A percentile compares a stretch with the other conserved stretches of the same genome.
These are phyloP conservation scores for Diaporthe amygdali DNA, from an alignment of 2,329 filamentous ascomycete species.

Conservation along the genomic window DNA sequence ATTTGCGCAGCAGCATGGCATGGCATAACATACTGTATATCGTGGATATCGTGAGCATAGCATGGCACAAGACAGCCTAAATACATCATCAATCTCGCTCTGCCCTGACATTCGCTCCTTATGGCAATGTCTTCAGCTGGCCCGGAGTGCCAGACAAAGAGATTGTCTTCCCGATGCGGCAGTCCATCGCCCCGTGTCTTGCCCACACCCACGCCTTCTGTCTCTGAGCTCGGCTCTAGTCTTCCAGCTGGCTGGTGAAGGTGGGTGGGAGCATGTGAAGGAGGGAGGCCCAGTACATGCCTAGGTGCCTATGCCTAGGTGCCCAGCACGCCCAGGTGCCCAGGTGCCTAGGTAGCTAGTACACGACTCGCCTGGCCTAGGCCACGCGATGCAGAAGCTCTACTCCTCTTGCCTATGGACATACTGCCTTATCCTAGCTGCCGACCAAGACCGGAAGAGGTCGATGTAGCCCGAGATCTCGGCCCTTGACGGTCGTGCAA, in stretches of 20 bases:
- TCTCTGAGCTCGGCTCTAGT: not conserved
- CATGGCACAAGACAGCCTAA: not conserved
- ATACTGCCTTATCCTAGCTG: not conserved
- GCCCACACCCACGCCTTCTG: not conserved
- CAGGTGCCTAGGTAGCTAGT: too few species aligned
- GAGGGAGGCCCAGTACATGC: not conserved
- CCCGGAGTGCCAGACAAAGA: conserved; percentile 14
- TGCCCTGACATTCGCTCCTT: not conserved
- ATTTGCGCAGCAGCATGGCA: not conserved
- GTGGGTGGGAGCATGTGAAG: not conserved
- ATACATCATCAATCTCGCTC: not conserved
- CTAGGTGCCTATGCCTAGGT: too few species aligned
- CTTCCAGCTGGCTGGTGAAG: not conserved
- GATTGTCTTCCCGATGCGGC: conserved; percentile 14
- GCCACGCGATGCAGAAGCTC: not conserved
- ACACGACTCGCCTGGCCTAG: not conserved
- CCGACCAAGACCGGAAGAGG: not conserved
- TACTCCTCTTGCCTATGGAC: not conserved
- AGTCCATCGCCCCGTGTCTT: not conserved
- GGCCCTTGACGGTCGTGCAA: not conserved
- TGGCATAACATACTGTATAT: not conserved
- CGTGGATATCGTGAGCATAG: not conserved
- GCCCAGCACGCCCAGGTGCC: too few species aligned
- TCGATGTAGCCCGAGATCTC: conserved; percentile 1
- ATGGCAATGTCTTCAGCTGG: not conserved